Evolutionary conservation across 2,329 filamentous ascomycete genomes (phyloP), one percentile per base, ranked within the genome.

Genomic region (Trichophyton verrucosum): DNA sequence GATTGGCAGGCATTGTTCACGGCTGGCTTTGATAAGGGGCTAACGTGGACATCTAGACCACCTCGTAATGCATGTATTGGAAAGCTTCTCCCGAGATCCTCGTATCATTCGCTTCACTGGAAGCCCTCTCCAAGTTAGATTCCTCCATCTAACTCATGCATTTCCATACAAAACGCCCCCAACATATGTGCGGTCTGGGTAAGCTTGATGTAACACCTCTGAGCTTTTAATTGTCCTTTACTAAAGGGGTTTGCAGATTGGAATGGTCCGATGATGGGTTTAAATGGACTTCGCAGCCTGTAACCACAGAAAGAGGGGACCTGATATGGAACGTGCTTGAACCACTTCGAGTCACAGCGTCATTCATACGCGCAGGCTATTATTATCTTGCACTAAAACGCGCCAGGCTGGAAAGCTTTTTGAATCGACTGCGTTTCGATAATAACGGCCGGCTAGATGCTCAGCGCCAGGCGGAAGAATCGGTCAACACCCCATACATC

Each of bases 111-210:
- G 3, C 11, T 8, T 13, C 17, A 4, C 61, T n/a, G 61, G 61
- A 30, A 11, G 22, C 4, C 57, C 62, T 15, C 58, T 60, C 30
- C 24, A 40, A 7, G 20, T 60, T 38, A 40, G 24, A 1, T 13
- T 22, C 42, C 20, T 15, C 27, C 46, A n/a, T 49, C 42, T 63
- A 44, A 38, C 2, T 20, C 56, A 57, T 30, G 20, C 33, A 7
- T 65, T 64, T 51, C 60, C 61, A 11, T 11, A 20, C n/a, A 33
- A 15, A 49, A 58, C 58, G 36, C 61, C 62, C 3, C 47, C 51
- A 9, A 47, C 59, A 56, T 64, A 61, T 40, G 30, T 55, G 22
- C 61, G 61, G 51, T 58, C 59, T 20, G 64, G 63, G 64, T 65
- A 59, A 33, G 59, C 58, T 17, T 42, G 20, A 13, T 57, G 7